Base-by-base conservation (phyloP, 2,329 filamentous ascomycete genomes). In the Cadophora gregata region DNA sequence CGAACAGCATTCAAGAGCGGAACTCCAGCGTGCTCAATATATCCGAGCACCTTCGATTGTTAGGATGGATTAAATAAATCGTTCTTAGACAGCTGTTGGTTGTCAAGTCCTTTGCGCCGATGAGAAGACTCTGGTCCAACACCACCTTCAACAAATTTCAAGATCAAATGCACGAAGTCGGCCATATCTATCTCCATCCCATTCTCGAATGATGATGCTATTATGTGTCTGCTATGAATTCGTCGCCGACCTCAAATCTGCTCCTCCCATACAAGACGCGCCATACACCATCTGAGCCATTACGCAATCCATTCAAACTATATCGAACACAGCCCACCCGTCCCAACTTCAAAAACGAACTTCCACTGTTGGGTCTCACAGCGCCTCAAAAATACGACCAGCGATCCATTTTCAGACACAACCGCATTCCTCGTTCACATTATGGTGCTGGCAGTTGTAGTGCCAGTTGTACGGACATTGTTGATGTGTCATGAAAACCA, bases 401-500 rank as follows among this genome's bases (percentile, higher is more conserved):
- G 8, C 5, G 12, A 21, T 29, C 19, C 2, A 3, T 4, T 21
- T 33, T 4, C 16, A 29, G 24, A 21, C 10, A n/a, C 5, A 12
- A 36, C 9, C 29, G 19, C 53, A 38, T 19, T 16, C 2, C 5
- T 38, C 4, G 1, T 25, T 25, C 19, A n/a, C 42, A 45, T 4
- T 7, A 3, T 16, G 36, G 36, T 16, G 36, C 36, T 38, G 36
- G 36, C 36, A 38, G 8, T 14, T 38, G 6, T 24, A n/a, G 10
- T 56, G 48, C 48, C 25, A 51, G 31, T 58, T 58, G 53, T 25
- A 58, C 53, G 33, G 25, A 21, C n/a, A 38, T 25, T 58, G 21
- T 38, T 58, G 53, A 58, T 58, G 53, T 58, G 53, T 58, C 53
- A 58, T 58, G 53, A 24, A 58, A 58, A 58, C 31, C 53, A 42